A percentile compares a stretch with the other conserved stretches of the same genome.
These are phyloP conservation scores for Colletotrichum zoysiae DNA, from an alignment of 2,329 filamentous ascomycete genomes.

Conservation along the genomic window DNA sequence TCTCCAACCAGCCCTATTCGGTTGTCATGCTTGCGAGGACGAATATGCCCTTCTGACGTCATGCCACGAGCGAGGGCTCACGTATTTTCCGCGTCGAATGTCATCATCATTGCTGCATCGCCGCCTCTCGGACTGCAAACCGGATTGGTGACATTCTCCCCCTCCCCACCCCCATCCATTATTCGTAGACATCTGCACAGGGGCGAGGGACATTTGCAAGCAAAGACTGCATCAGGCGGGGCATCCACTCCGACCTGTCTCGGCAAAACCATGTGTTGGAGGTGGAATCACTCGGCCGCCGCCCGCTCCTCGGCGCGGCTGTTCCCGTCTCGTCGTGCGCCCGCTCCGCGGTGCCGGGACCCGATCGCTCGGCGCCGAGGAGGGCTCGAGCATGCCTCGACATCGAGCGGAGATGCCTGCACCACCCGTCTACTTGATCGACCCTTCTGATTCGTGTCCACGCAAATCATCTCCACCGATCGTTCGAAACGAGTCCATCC, in stretches of 20 bases:
- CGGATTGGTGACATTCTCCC: background rate
- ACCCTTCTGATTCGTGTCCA: background rate
- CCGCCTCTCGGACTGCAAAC: background rate
- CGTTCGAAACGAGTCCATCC: constrained; percentile 5
- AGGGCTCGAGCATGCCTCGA: constrained; percentile 4
- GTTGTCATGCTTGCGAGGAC: background rate
- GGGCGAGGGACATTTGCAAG: background rate
- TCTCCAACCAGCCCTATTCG: background rate
- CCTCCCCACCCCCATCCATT: background rate
- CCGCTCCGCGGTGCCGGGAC: constrained; percentile 6
- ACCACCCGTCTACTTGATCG: background rate
- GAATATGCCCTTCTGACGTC: constrained; percentile 28
- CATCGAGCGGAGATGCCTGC: constrained; percentile 4
- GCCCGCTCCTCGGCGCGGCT: constrained; percentile 15
- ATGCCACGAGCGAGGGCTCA: constrained; percentile 9
- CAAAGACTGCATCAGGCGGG: background rate
- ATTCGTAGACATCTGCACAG: background rate
- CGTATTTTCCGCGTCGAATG: background rate
- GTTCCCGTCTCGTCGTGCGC: constrained; percentile 9
- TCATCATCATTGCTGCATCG: constrained; percentile 38
- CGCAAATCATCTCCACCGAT: constrained; percentile 9
- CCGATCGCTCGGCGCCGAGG: constrained; percentile 29
- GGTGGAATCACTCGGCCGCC: background rate
- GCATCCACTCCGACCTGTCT: constrained; percentile 18
- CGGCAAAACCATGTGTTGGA: constrained; percentile 8